Evolutionary conservation across 2,329 filamentous ascomycete genomes (phyloP).

Genomic region (Aspergillus sp.): DNA sequence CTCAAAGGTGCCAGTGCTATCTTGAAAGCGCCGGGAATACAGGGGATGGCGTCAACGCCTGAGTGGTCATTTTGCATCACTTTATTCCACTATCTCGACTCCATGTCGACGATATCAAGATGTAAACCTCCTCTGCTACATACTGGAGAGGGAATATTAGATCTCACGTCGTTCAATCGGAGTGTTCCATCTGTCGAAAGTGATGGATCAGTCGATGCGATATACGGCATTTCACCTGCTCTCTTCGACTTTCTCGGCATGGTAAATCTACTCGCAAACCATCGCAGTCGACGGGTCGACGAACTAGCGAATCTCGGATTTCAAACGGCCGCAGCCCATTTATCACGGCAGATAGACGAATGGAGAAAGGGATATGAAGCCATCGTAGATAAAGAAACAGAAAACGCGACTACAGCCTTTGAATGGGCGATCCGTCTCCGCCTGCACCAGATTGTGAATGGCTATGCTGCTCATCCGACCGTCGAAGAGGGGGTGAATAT

Average conservation of each 20-base stretch:
- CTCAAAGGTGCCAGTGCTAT: conserved; percentile 40
- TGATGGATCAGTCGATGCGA: conserved; percentile 8
- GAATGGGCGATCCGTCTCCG: conserved; percentile 40
- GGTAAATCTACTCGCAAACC: conserved; percentile 24
- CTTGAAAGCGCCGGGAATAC: conserved; percentile 26
- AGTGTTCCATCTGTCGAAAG: conserved; percentile 5
- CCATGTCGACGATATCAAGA: conserved; percentile 26
- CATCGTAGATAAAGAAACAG: conserved; percentile 19
- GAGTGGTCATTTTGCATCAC: conserved; percentile 35
- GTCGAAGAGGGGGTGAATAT: conserved; percentile 28
- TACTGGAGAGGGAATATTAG: conserved; percentile 9
- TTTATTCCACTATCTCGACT: conserved; percentile 31
- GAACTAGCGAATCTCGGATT: conserved; percentile 25
- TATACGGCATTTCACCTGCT: conserved; percentile 15
- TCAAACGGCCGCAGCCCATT: conserved; percentile 24
- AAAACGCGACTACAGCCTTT: conserved; percentile 35
- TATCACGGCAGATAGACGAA: conserved; percentile 33
- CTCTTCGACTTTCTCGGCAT: conserved; percentile 22
- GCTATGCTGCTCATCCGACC: conserved; percentile 33
- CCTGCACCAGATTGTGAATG: conserved; percentile 41
- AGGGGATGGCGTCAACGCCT: conserved; percentile 17
- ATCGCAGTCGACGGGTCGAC: conserved; percentile 21
- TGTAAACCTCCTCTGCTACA: conserved; percentile 23
- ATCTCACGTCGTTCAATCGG: conserved; percentile 9
- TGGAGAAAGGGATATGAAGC: conserved; percentile 30